Base-by-base conservation (phyloP, 2,329 filamentous ascomycete genomes). In the Ascochyta rabiei region DNA sequence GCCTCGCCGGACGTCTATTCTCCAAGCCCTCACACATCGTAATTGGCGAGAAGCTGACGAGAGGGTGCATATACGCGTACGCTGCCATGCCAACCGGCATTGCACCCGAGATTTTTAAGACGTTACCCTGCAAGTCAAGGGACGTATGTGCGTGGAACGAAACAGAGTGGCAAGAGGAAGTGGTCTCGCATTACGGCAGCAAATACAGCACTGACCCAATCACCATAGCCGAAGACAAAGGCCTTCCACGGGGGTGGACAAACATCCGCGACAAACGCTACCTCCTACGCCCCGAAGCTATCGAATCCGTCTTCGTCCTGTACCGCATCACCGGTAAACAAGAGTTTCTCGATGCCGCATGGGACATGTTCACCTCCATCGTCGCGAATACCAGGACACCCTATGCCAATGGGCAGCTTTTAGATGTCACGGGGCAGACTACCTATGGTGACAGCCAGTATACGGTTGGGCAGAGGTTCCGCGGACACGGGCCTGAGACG, bases 1-100 rank as follows among this genome's bases (percentile, higher is more conserved):
- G 79, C 0, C 71, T 87, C 1, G 85, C 82, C 6, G 81, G 84
- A 37, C 82, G 81, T 57, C 68, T 86, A 3, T 86, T 86, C 66
- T 72, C 78, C 13, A 72, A 82, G 16, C 72, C 80, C 2, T 69
- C 72, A 10, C 82, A 87, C 61, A 73, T 87, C 56, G 76, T 80
- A 1, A 78, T 86, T 35, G 85, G 83, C 19, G 76, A 77, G 43
- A 83, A 85, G 64, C 75, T 87, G 23, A 86, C 84, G 0, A 80
- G 85, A 55, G 85, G 84, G 15, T 87, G 85, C 65, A 80, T 86
- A 23, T 87, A 82, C 80, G 80, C 84, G 6, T 87, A 87, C 66
- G 76, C 81, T 48, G 74, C 79, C 4, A 81, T 82, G 40, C 79
- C 80, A 2, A 78, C 81, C 0, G 84, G 84, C 1, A 80, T 87